Evolutionary conservation across 2,329 filamentous ascomycete genomes (phyloP), one percentile per base, ranked within the genome.

Genomic region (Incumbomyces lentus): DNA sequence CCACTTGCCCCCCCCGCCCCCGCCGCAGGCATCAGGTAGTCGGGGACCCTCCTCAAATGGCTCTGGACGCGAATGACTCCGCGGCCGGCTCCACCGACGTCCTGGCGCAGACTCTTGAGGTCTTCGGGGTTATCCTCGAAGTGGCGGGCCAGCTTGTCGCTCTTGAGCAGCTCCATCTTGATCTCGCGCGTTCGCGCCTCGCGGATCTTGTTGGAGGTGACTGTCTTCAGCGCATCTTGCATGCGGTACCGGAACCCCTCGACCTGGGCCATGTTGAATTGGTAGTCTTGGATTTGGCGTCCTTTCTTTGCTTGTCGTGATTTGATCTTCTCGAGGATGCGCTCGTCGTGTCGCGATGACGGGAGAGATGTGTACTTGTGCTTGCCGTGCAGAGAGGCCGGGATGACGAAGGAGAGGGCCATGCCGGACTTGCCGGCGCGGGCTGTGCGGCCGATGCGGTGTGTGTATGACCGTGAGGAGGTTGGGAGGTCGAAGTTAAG

Each of bases 101-200:
- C 92, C 62, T 98, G 92, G 19, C 90, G 79, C 55, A 96, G 72
- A 62, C 95, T 87, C 32, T 80, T 78, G 53, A 96, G 69, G 61
- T 96, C 90, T 29, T 83, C 80, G 0, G 92, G 92, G 63, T 98
- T 95, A 65, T 98, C 92, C 62, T 96, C 92, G 60, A 96, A 98
- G 70, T 96, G 87, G 43, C 88, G 77, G 66, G 92, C 89, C 46
- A 98, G 71, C 67, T 95, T 95, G 61, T 96, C 90, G 54, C 84
- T 90, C 69, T 94, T 93, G 58, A 95, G 73, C 11, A 98, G 73
- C 64, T 96, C 92, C 62, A 90, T 81, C 45, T 86, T 78, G 47
- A 98, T 75, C 66, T 98, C 90, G 49, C 86, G 79, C 8, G 86
- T 85, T 41, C 92, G 78, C 2, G 92, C 90, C 69, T 95, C 89